A percentile compares a stretch with the other conserved stretches of the same genome.
Conservation (phyloP, 176 grass and related monocot genomes). For the Poa annua region DNA sequence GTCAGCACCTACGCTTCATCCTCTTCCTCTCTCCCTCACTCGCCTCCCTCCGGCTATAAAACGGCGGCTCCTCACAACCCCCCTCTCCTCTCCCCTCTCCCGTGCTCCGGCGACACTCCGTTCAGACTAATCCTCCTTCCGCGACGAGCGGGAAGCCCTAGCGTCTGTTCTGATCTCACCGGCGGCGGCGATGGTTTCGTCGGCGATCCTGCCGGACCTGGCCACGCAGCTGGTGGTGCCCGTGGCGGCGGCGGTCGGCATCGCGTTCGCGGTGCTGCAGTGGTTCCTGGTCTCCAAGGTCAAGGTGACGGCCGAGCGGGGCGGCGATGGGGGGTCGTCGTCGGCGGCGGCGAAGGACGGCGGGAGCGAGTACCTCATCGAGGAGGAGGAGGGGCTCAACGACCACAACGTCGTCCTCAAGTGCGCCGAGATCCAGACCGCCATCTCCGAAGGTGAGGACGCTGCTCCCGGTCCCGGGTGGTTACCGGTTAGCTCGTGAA, state of each 20-base stretch:
- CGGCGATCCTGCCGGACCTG: slow-evolving; percentile 69
- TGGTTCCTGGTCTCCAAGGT: slow-evolving; percentile 81
- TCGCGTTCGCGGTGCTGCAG: slow-evolving; percentile 75
- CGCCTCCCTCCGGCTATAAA: slow-evolving; percentile 32
- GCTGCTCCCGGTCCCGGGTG: background rate
- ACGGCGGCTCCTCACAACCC: background rate
- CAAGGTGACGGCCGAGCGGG: slow-evolving; percentile 54
- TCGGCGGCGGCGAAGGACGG: slow-evolving; percentile 48
- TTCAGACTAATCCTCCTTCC: background rate
- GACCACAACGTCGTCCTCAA: slow-evolving; percentile 85
- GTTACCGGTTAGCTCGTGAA: background rate
- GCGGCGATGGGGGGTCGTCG: background rate
- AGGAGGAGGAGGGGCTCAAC: slow-evolving; percentile 94
- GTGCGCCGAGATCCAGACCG: slow-evolving; percentile 88
- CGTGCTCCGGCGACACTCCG: background rate
- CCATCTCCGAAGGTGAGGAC: slow-evolving; percentile 84
- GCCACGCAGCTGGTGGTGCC: slow-evolving; percentile 74
- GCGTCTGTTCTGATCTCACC: background rate
- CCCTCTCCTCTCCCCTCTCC: background rate
- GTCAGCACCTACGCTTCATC: background rate
- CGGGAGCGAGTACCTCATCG: slow-evolving; percentile 64
- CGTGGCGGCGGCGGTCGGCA: slow-evolving; percentile 67
- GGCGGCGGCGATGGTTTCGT: slow-evolving; percentile 43
- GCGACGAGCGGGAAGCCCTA: background rate
- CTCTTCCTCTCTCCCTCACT: background rate